phyloP scores from a whole-genome alignment of 129 eudicot genomes.

The Flaveria bidentis region DNA sequence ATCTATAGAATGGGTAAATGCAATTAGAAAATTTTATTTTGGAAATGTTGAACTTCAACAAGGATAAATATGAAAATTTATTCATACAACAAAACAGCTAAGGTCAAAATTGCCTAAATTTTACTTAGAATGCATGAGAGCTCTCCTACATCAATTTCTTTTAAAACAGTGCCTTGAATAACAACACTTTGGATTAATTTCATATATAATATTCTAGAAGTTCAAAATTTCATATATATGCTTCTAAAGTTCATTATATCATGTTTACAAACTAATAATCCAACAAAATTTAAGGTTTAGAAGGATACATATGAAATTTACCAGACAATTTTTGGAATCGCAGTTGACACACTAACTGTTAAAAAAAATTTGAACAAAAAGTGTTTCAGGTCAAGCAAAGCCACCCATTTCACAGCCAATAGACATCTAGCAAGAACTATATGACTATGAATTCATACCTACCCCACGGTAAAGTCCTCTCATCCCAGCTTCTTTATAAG shows the following conservation, averaged over 20 bases:
- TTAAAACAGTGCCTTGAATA: neutral
- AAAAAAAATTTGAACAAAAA: neutral
- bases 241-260: neutral
- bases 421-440: conserved; percentile 8
- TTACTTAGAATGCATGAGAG: neutral
- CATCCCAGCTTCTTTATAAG: conserved; percentile 82
- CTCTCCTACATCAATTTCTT: neutral
- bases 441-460: conserved; percentile 52
- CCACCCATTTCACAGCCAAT: conserved; percentile 10
- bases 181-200: neutral
- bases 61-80: neutral
- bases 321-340: neutral
- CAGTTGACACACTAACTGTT: neutral
- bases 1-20: neutral
- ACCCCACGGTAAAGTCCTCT: conserved; percentile 93
- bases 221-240: neutral
- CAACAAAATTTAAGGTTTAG: neutral
- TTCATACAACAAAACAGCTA: neutral
- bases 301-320: neutral
- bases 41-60: neutral
- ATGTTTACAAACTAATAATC: neutral
- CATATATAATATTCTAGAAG: neutral
- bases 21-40: neutral
- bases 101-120: neutral
- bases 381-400: neutral